Conservation (phyloP, 495 filamentous ascomycete species). For the Xylaria grammica region DNA sequence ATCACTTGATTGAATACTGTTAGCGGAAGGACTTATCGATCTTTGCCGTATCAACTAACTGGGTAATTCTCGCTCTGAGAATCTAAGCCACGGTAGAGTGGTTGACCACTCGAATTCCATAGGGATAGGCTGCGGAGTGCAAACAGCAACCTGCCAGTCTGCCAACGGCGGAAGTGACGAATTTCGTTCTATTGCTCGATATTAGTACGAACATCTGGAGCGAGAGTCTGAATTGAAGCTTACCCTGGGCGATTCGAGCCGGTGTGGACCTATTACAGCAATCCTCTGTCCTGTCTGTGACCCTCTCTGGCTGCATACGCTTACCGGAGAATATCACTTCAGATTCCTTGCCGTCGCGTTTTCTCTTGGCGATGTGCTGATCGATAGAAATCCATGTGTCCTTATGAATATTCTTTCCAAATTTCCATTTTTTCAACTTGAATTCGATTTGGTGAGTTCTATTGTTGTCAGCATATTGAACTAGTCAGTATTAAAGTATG, state of each 20-base stretch:
- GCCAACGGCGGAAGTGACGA: background rate
- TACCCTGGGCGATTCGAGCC: background rate
- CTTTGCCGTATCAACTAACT: background rate
- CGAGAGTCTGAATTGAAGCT: background rate
- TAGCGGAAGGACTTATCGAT: background rate
- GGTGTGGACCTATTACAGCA: background rate
- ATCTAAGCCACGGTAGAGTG: constrained; percentile 3
- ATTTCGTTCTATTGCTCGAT: background rate
- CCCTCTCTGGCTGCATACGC: constrained; percentile 1
- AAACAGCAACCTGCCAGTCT: constrained; percentile 1
- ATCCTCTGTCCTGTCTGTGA: background rate
- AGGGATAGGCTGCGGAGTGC: background rate
- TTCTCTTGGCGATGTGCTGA: background rate
- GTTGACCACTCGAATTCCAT: constrained; percentile 6
- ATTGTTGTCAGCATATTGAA: constrained; percentile 1
- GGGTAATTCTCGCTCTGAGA: background rate
- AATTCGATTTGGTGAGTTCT: background rate
- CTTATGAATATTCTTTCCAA: constrained; percentile 1
- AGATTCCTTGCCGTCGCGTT: background rate
- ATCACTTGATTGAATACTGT: constrained; percentile 1
- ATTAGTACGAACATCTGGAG: background rate
- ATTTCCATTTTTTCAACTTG: background rate
- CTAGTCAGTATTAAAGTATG: background rate
- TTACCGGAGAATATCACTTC: constrained; percentile 9
- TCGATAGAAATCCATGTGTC: constrained; percentile 3